Evolutionary conservation across 1,284 basidiomycete genomes (phyloP), one percentile per base, ranked within the genome.

Genomic region (Malassezia psittaci): DNA sequence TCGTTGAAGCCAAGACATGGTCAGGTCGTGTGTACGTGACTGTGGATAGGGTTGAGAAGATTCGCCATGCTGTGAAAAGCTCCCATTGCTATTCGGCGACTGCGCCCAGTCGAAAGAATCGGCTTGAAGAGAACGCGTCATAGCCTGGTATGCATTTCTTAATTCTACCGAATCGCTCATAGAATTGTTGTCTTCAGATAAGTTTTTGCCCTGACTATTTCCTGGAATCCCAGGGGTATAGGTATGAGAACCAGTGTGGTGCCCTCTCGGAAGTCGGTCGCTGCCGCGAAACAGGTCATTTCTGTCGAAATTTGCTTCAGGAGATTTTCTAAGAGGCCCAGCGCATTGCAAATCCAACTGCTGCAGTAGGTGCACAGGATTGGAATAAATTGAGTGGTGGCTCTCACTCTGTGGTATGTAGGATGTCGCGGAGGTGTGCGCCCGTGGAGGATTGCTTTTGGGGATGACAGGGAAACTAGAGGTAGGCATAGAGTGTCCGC

Each of bases 81-180:
- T 45, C 1, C 43, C 43, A 18, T 45, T 35, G 45, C 45, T 47
- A 36, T 37, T 35, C 34, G 45, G 33, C 15, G 45, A 47, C 45
- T 47, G 19, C n/a, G 45, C 34, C 45, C 45, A 47, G 45, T 47
- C 45, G 21, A 47, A 47, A 16, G 45, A 47, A n/a, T 29, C 33
- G 16, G 37, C 34, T 34, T 45, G 43, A 1, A 45, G 43, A 15
- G 43, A 45, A 13, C 24, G 13, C 1, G 43, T 45, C 24, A 47
- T 35, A 7, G 45, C 45, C 5, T 47, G 45, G 45, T 47, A 37
- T 12, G 45, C 45, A 10, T 45, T 45, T 16, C 24, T 15, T 9
- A 45, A 13, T 8, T 29, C 43, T 6, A 18, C 34, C 24, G 43
- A 45, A 19, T 45, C 24, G 24, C 24, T 45, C 6, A 34, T 13